Conservation (phyloP, 768 basidiomycete species). For the Tephrocybe sp. region DNA sequence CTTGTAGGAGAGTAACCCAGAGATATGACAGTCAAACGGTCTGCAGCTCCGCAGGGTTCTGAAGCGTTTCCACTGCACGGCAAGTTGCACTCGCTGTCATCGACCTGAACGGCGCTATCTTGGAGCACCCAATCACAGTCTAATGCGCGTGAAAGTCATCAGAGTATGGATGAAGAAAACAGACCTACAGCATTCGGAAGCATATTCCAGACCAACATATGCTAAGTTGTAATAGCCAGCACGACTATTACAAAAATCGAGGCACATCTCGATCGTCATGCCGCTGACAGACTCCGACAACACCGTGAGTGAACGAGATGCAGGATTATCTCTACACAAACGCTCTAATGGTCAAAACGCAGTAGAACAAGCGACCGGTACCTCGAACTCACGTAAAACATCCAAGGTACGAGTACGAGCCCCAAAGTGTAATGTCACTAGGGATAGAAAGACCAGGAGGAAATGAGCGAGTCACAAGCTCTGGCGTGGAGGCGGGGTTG, state of each 20-base stretch:
- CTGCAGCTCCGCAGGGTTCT: constrained; percentile 8
- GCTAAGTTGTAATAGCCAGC: constrained; percentile 13
- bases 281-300: background rate
- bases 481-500: background rate
- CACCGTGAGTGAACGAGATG: constrained; percentile 10
- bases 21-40: constrained; percentile 10
- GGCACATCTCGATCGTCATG: constrained; percentile 12
- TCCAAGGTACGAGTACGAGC: constrained; percentile 10
- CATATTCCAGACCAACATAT: constrained; percentile 10
- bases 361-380: background rate
- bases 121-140: constrained; percentile 17
- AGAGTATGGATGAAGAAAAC: background rate
- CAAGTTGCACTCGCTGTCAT: constrained; percentile 13
- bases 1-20: too few relatives aligned
- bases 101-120: constrained; percentile 11
- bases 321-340: constrained; percentile 1
- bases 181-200: constrained; percentile 9
- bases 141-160: background rate
- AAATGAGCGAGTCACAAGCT: constrained; percentile 1
- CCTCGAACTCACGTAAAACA: constrained; percentile 12
- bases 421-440: constrained; percentile 13
- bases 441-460: constrained; percentile 16
- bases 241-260: constrained; percentile 6
- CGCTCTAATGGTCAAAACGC: background rate
- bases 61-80: constrained; percentile 13